These are phyloP conservation scores for Colletotrichum filicis DNA, from an alignment of 2,329 filamentous ascomycete genomes.

Conservation along the genomic window DNA sequence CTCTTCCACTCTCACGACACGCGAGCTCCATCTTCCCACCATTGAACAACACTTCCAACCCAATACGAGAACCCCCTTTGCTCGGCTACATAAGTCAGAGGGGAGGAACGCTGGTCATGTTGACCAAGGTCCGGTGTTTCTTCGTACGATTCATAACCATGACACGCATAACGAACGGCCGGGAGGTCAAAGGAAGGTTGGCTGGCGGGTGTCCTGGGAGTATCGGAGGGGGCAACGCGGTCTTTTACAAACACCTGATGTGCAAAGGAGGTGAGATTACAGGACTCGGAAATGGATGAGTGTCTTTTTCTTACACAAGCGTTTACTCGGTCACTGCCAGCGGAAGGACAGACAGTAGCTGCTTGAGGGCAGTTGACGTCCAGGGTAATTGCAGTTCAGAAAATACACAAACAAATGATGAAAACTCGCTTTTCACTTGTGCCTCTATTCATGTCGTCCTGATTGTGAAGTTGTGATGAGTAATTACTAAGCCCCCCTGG, in stretches of 20 bases:
- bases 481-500: too few species aligned
- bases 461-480: too few species aligned
- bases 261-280: conserved; percentile 6
- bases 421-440: conserved; percentile 10
- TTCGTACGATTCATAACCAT: conserved; percentile 7
- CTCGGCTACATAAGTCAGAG: not conserved
- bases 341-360: not conserved
- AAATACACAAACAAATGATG: conserved; percentile 35
- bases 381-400: conserved; percentile 33
- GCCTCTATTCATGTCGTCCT: not conserved
- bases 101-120: conserved; percentile 3
- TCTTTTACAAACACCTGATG: conserved; percentile 18
- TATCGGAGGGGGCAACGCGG: conserved; percentile 1
- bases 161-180: conserved; percentile 17
- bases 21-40: not conserved
- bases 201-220: not conserved
- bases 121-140: conserved; percentile 24
- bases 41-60: not conserved
- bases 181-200: not conserved
- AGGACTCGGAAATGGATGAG: conserved; percentile 5
- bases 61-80: not conserved
- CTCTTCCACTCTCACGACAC: conserved; percentile 7
- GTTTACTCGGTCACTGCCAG: conserved; percentile 8
- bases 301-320: not conserved
- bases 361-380: conserved; percentile 14